Evolutionary conservation across 305 asterid genomes (phyloP).

Genomic region (Nicotiana rustica): DNA sequence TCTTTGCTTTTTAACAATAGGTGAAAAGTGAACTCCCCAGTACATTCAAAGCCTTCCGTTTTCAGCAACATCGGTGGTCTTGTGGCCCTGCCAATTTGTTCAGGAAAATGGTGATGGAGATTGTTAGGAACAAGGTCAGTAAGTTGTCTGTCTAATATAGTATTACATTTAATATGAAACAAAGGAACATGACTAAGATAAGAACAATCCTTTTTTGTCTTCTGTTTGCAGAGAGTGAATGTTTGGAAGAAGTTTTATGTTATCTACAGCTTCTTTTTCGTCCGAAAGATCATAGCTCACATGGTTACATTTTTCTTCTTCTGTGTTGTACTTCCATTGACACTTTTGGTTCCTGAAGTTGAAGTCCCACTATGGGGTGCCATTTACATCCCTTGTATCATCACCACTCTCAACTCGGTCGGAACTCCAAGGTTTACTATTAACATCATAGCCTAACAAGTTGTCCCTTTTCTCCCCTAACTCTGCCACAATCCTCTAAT

Average conservation of each 20-base stretch:
- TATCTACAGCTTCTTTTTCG: slow-evolving; percentile 98
- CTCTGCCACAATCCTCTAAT: neutral
- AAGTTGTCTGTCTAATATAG: slow-evolving; percentile 5
- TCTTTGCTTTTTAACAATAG: slow-evolving; percentile 37
- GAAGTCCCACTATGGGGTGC: slow-evolving; percentile 96
- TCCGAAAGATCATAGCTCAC: slow-evolving; percentile 88
- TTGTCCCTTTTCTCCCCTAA: neutral
- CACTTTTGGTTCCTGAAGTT: slow-evolving; percentile 84
- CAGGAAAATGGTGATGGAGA: slow-evolving; percentile 70
- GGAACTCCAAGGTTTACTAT: slow-evolving; percentile 78
- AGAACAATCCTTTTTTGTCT: neutral
- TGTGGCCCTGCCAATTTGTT: slow-evolving; percentile 76
- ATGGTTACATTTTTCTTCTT: slow-evolving; percentile 89
- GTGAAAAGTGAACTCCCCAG: slow-evolving; percentile 78
- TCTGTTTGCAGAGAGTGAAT: slow-evolving; percentile 68
- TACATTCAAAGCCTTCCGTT: slow-evolving; percentile 70
- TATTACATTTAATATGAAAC: neutral
- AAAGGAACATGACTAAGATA: neutral
- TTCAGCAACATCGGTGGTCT: slow-evolving; percentile 74
- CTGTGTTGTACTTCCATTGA: slow-evolving; percentile 80
- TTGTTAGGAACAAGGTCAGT: slow-evolving; percentile 57
- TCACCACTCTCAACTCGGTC: slow-evolving; percentile 79
- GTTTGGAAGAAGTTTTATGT: slow-evolving; percentile 88
- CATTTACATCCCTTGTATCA: slow-evolving; percentile 88
- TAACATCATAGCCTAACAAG: neutral